Evolutionary conservation across 1,284 basidiomycete genomes (phyloP).

Genomic region (Rhodotorula glutinis): DNA sequence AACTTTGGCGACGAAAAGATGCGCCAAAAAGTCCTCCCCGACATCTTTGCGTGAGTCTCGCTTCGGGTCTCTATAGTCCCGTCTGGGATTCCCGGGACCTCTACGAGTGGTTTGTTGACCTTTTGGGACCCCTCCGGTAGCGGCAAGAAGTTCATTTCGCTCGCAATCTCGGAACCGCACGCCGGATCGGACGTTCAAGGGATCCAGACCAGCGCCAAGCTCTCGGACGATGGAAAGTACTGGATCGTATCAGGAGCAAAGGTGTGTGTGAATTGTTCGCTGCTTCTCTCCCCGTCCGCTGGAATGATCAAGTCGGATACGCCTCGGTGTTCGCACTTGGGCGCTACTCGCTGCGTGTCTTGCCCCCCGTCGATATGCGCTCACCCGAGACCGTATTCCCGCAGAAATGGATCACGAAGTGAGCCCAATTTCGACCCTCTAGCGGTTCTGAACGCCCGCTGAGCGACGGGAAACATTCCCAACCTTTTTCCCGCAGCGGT

Average conservation of each 20-base stretch:
- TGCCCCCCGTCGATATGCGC: too few species aligned
- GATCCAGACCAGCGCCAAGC: constrained; percentile 67
- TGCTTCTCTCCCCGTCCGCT: too few species aligned
- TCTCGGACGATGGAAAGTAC: constrained; percentile 57
- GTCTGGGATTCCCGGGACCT: constrained; percentile 36
- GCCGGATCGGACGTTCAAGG: constrained; percentile 54
- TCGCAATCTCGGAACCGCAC: constrained; percentile 83
- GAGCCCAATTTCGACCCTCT: background rate
- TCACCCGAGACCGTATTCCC: too few species aligned
- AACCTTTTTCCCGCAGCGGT: constrained; percentile 8
- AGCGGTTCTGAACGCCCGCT: background rate
- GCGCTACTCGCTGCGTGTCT: too few species aligned
- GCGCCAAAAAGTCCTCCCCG: constrained; percentile 73
- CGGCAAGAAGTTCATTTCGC: constrained; percentile 74
- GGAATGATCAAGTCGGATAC: too few species aligned
- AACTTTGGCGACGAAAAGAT: constrained; percentile 77
- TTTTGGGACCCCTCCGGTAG: background rate
- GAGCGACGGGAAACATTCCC: background rate
- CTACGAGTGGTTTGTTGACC: too few species aligned
- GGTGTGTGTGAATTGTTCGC: too few species aligned
- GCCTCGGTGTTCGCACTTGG: too few species aligned
- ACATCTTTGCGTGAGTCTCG: constrained; percentile 61
- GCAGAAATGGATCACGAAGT: constrained; percentile 54
- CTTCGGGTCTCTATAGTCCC: constrained; percentile 44
- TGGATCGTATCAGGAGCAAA: constrained; percentile 70